Evolutionary conservation across 2,329 filamentous ascomycete species (phyloP).

Genomic region (Hortaea sp.): DNA sequence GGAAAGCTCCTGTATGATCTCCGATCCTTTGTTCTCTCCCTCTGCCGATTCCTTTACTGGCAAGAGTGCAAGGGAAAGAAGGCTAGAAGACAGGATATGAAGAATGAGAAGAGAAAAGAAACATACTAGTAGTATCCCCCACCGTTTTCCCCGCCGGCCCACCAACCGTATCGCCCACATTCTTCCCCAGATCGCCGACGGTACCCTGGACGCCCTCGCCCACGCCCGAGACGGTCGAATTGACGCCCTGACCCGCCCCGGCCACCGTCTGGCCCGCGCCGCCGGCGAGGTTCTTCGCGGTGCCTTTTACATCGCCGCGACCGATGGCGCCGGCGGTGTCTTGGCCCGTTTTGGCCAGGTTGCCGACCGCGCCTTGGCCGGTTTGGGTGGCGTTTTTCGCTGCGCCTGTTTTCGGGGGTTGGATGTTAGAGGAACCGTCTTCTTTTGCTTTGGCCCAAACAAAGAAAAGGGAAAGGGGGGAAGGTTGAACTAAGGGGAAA

Average conservation of each 20-base stretch:
- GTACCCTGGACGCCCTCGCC: conserved; percentile 13
- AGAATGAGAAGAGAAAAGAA: no score
- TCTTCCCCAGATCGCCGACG: conserved; percentile 15
- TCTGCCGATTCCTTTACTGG: no score
- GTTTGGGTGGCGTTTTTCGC: conserved; percentile 30
- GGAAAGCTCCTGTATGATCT: no score
- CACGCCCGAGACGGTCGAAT: conserved; percentile 17
- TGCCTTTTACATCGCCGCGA: conserved; percentile 22
- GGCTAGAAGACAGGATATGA: no score
- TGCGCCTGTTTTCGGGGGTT: no score
- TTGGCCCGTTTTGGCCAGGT: conserved; percentile 18
- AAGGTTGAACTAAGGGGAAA: no score
- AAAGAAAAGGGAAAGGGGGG: no score
- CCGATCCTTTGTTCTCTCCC: no score
- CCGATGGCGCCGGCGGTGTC: conserved; percentile 17
- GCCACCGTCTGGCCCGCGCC: conserved; percentile 2
- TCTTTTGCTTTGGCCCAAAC: no score
- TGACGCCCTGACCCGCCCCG: conserved; percentile 11
- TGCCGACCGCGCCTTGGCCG: conserved; percentile 18
- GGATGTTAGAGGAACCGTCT: no score
- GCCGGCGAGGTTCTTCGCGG: conserved; percentile 10
- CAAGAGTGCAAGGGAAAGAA: no score
- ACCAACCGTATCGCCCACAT: conserved; percentile 18
- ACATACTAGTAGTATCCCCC: conserved; percentile 12
- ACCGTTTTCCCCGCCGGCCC: conserved; percentile 26